phyloP scores from a whole-genome alignment of 2,329 filamentous ascomycete genomes.

The Mariannaea sp. region DNA sequence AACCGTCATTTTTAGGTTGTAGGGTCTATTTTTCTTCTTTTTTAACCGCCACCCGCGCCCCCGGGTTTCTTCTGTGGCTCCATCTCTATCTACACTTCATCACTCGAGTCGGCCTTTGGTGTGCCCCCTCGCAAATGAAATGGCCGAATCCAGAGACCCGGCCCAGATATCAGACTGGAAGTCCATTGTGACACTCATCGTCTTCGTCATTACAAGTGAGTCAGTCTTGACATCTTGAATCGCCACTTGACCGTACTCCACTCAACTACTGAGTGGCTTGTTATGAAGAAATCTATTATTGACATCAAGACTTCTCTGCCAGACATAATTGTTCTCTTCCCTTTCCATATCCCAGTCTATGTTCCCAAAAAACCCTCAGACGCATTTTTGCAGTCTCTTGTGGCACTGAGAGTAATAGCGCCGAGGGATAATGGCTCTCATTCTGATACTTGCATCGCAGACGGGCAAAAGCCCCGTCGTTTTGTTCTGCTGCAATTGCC shows the following conservation, averaged over 20 bases:
- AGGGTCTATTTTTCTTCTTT: too few relatives aligned
- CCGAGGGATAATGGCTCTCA: slow-evolving; percentile 39
- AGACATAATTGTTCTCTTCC: slow-evolving; percentile 73
- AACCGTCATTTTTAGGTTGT: not conserved
- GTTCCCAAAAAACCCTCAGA: slow-evolving; percentile 58
- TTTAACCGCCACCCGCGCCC: not conserved
- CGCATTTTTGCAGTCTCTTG: slow-evolving; percentile 45
- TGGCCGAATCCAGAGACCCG: slow-evolving; percentile 27
- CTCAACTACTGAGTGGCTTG: too few relatives aligned
- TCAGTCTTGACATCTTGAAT: too few relatives aligned
- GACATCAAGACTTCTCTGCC: slow-evolving; percentile 13
- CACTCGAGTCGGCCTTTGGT: too few relatives aligned
- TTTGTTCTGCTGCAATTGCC: slow-evolving; percentile 63
- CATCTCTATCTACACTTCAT: too few relatives aligned
- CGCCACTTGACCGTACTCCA: too few relatives aligned
- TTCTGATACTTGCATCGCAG: slow-evolving; percentile 30
- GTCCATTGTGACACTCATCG: slow-evolving; percentile 71
- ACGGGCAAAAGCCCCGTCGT: slow-evolving; percentile 37
- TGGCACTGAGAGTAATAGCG: slow-evolving; percentile 56
- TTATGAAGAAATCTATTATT: not conserved
- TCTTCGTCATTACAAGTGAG: slow-evolving; percentile 73
- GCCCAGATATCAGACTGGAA: slow-evolving; percentile 64
- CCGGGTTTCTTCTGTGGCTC: too few relatives aligned
- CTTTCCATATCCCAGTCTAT: slow-evolving; percentile 67
- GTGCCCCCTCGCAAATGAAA: not conserved